Conservation (phyloP, 192 early-diverging fungal species). For the Coemansia sp. region DNA sequence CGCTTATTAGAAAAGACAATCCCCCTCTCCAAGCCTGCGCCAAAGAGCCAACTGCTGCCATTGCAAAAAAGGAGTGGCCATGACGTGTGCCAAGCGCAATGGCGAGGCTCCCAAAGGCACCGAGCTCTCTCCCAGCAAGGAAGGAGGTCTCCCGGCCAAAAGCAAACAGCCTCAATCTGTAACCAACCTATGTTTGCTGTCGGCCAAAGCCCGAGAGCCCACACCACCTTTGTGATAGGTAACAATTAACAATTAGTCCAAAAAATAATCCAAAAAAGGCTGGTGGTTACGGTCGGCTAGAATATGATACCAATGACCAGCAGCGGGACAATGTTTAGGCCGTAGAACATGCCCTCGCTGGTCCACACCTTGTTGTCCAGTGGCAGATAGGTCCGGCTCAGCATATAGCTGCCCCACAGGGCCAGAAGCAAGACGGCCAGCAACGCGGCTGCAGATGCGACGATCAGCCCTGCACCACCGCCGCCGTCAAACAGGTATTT, state of each 20-base stretch:
- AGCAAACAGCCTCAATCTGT: too few species aligned
- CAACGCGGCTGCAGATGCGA: background rate
- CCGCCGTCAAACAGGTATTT: background rate
- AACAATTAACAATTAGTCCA: background rate
- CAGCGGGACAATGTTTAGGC: slow-evolving; percentile 4
- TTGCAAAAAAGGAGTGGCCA: too few species aligned
- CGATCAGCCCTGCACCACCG: background rate
- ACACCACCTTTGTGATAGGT: background rate
- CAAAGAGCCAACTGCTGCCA: too few species aligned
- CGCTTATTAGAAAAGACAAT: too few species aligned
- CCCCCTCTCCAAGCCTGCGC: too few species aligned
- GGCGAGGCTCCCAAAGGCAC: too few species aligned
- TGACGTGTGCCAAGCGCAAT: too few species aligned
- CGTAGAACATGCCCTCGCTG: slow-evolving; percentile 7
- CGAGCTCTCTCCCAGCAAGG: too few species aligned
- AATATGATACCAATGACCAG: slow-evolving; percentile 3
- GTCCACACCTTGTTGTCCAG: background rate
- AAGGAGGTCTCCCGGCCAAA: too few species aligned
- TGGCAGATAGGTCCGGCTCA: slow-evolving; percentile 5
- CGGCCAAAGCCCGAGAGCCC: too few species aligned
- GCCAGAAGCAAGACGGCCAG: background rate
- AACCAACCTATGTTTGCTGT: too few species aligned
- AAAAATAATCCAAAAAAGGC: background rate
- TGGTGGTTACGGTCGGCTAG: too few species aligned
- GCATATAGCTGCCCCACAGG: slow-evolving; percentile 8